Evolutionary conservation across 1,284 basidiomycete genomes (phyloP), one percentile per base, ranked within the genome.

Genomic region (Cryptococcus wingfieldii): DNA sequence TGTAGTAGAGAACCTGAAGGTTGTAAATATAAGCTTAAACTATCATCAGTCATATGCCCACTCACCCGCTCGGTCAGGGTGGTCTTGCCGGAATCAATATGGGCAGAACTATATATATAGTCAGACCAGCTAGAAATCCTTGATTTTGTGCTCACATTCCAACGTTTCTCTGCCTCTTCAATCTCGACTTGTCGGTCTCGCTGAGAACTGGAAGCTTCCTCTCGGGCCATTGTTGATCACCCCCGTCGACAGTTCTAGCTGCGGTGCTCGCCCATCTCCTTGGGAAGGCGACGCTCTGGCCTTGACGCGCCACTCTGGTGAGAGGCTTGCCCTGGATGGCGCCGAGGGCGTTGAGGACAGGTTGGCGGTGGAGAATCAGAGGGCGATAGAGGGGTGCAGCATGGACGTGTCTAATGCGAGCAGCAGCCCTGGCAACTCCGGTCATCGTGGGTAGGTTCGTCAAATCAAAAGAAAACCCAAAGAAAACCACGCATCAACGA

Each of bases 41-140:
- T 34, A 13, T 9, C 14, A 25, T 7, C 37, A 38, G 64, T 47
- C 49, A 98, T 34, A n/a, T 9, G 14, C 14, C 3, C 37, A 38
- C 67, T 47, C 49, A 98, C 86, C 38, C 96, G 89, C 76, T 99
- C 96, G n/a, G 96, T 98, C 62, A 98, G 78, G 0, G 96, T 99
- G 0, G 96, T 98, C 82, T 99, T 99, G 43, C 96, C 96, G 7
- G 91, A 97, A 78, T 98, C 93, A 62, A 95, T 95, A 72, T 94
- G 91, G 0, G 91, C 91, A 13, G 91, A 94, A 61, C 76, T 78
- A 54, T 48, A 44, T 19, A 3, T 1, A 49, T 31, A 45, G 39
- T 44, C 13, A 19, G 38, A n/a, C 14, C 25, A 31, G 34, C 18
- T 31, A 37, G 10, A 27, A 38, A 19, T 50, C 13, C 19, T 42